Base-by-base conservation (phyloP, 345 rosid genomes). In the Hypericum perforatum region DNA sequence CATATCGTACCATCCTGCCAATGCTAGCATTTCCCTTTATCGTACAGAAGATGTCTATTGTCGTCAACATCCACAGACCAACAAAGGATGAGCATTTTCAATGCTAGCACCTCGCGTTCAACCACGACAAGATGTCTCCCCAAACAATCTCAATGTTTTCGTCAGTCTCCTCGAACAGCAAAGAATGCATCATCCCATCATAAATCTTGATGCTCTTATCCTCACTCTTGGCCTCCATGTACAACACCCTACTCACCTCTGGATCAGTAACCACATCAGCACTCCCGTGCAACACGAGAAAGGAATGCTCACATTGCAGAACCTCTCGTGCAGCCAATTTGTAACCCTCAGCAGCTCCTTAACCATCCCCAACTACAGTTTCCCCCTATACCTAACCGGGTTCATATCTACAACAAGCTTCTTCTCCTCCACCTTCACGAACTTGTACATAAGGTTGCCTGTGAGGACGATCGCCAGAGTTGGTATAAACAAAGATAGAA, bases 111-210 rank as follows among this genome's bases (percentile, higher is more conserved):
- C 87, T 79, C 41, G 63, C 65, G 54, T 72, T 66, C 80, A 90
- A 64, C 95, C 91, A 90, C 52, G 63, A 11, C 52, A 82, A 44
- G 7, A 90, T 77, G 54, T 90, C 91, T 0, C 12, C 22, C 7
- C 89, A 74, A 58, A 86, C 94, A 32, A 60, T 69, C n/a, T 78
- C 76, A 29, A 86, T 56, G 51, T 84, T 84, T 37, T 90, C 87
- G 42, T 82, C 96, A 0, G 89, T 74, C 55, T 90, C 97, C 37
- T 94, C 95, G 22, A 84, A 90, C 78, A 84, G 46, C 78, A 90
- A 58, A 1, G 97, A 90, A 70, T 90, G 96, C 84, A 85, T 49
- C 97, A 90, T 86, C 5, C 97, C 95, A 0, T 78, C 73, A 7
- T 76, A 85, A 9, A 89, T 79, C 78, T 73, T 79, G 10, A 89